These are phyloP conservation scores for Pleurozium schreberi DNA, from an alignment of 225 moss, liverwort and hornwort species.

Conservation along the genomic window DNA sequence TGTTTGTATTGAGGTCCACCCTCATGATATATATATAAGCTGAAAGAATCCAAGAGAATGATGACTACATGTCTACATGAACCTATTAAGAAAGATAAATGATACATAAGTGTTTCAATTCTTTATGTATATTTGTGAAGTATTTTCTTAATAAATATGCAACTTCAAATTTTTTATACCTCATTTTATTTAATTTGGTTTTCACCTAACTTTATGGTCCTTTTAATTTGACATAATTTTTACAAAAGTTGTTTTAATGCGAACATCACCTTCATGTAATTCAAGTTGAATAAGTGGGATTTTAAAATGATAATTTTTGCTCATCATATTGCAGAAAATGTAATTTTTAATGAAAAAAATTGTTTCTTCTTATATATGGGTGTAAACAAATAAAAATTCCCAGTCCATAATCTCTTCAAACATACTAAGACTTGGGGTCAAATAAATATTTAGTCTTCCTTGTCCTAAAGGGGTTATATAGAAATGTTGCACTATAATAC, in stretches of 20 bases:
- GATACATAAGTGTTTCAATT: too few relatives aligned
- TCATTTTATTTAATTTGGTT: too few relatives aligned
- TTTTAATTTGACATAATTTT: too few relatives aligned
- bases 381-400: background rate
- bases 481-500: fast-evolving
- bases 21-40: background rate
- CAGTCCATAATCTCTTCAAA: background rate
- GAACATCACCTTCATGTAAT: too few relatives aligned
- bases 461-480: background rate
- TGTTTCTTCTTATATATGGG: background rate
- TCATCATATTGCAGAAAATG: fast-evolving
- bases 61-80: background rate
- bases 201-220: too few relatives aligned
- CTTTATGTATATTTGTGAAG: too few relatives aligned
- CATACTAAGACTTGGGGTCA: background rate
- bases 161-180: too few relatives aligned
- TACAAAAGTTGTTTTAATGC: too few relatives aligned
- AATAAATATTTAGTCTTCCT: background rate
- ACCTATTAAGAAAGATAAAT: too few relatives aligned
- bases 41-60: background rate
- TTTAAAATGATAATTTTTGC: background rate
- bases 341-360: background rate
- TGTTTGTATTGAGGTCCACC: background rate
- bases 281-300: too few relatives aligned
- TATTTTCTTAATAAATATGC: too few relatives aligned